Evolutionary conservation across 129 eudicot genomes (phyloP), one percentile per base, ranked within the genome.

Genomic region (Flaveria sonorensis): DNA sequence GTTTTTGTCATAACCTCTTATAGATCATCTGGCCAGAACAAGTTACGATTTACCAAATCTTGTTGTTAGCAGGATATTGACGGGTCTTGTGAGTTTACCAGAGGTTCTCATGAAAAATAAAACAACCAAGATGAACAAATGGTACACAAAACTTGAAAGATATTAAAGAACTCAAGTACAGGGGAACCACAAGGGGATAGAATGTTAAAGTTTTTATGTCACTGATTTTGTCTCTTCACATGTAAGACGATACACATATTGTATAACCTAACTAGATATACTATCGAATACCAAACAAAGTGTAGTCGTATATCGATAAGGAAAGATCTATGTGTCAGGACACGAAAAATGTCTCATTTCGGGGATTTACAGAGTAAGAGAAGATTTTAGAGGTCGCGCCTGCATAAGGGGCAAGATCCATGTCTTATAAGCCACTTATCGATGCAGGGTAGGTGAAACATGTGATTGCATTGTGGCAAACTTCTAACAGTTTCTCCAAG

Each of bases 401-500:
- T 84, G 81, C 98, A 93, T 88, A 93, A 81, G 15, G 98, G 98
- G n/a, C 98, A 93, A 30, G 98, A 93, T 80, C 92, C 98, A 15
- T 93, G 98, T 74, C 96, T 87, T 77, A 91, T 86, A 78, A 93
- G 87, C 98, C 98, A 93, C 78, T 87, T 91, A 71, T 93, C 98
- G 48, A 93, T 93, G 92, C 98, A 93, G 2, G 98, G 98, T 71
- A 90, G 84, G 78, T 93, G 98, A 81, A 93, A 93, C 89, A 93
- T 87, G 88, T 93, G 98, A 81, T 93, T 91, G 59, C 98, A 93
- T 26, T 90, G 96, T 47, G 98, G 98, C 84, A 93, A 87, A 70
- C 90, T 86, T 79, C 98, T 85, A 15, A 91, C 98, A 0, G 92
- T 89, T 53, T 93, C 98, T 18, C 93, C 98, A 0, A 89, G 83